Base-by-base conservation (phyloP, 495 filamentous ascomycete genomes). In the Penicillium robsamsonii region DNA sequence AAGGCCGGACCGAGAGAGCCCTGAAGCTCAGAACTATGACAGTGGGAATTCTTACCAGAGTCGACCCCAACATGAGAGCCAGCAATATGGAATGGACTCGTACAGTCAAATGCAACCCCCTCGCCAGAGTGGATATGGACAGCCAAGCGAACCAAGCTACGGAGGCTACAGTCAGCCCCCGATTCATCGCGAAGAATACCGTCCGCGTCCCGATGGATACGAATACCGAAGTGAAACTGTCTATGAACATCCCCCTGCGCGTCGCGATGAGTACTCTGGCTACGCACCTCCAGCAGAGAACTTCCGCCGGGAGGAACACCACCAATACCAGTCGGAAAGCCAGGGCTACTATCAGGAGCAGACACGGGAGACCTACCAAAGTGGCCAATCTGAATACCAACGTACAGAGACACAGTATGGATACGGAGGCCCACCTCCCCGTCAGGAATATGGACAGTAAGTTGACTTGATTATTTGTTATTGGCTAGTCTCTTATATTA, bases 21-120 rank as follows among this genome's bases (percentile, higher is more conserved):
- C 17, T 59, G 61, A 77, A 57, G 72, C 70, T 37, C 68, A 70
- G 45, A 45, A 35, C 15, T 70, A 75, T 41, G 65, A 73, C 42
- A 73, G 68, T 22, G 55, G 59, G 1, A 63, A 73, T 40, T 59
- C 60, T 11, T 41, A 53, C 38, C 46, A 61, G 51, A 53, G 31
- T 46, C 66, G 63, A 50, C 69, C 68, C 22, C 62, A 64, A 12
- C 59, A 70, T 33, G 65, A 73, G 20, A 68, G 71, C 15, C 75
- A 72, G 33, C 61, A 66, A 11, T 73, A 73, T 45, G 67, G 77
- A 27, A 67, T 76, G 45, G 53, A 69, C 61, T 72, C 37, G 15
- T 62, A 46, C 48, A 59, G 40, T 42, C 48, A 53, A 15, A 31
- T 38, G 11, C 29, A 47, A 12, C 41, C 55, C 12, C 27, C 46